Base-by-base conservation (phyloP, 768 basidiomycete species). In the Termitomyces sp. region DNA sequence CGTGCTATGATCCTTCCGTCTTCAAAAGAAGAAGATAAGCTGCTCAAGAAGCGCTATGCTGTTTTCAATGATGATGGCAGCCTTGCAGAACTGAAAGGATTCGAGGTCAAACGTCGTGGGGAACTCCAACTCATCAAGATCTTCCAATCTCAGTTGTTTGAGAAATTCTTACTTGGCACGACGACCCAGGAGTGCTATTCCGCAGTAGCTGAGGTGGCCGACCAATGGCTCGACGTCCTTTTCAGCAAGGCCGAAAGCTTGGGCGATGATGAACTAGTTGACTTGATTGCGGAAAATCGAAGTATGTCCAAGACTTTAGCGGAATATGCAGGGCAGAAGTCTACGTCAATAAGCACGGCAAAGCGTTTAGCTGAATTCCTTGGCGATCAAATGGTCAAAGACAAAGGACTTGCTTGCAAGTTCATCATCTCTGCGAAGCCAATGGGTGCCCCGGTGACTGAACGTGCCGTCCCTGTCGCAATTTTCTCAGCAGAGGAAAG, bases 111-210 rank as follows among this genome's bases (percentile, higher is more conserved):
- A 74, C 89, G 97, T 57, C 86, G 97, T 57, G 97, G 95, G 40
- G 97, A 99, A 71, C 80, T 98, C 40, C 96, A 98, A 70, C 85
- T 98, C 67, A 95, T 99, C 87, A 99, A 99, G 75, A 96, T 95
- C 65, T 99, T 99, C 82, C 97, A 99, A 70, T 92, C 93, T 1
- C 93, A 96, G 68, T 91, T 99, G 67, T 99, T 99, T 72, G 96
- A 97, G 74, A 96, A 91, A 69, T 99, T 98, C 78, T 75, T 99
- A 28, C 85, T 98, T 0, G 97, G 97, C 0, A 80, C 84, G 2
- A 98, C 95, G 0, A 93, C 91, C 3, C 88, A 96, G 69, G 95
- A 98, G 66, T 99, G 97, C 72, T 98, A 99, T 68, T 84, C 87
- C 3, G 93, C 89, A 1, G 97, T 99, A 26, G 96, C 97, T 1